These are phyloP conservation scores for Neurospora sp. DNA, from an alignment of 495 filamentous ascomycete species.

Conservation along the genomic window DNA sequence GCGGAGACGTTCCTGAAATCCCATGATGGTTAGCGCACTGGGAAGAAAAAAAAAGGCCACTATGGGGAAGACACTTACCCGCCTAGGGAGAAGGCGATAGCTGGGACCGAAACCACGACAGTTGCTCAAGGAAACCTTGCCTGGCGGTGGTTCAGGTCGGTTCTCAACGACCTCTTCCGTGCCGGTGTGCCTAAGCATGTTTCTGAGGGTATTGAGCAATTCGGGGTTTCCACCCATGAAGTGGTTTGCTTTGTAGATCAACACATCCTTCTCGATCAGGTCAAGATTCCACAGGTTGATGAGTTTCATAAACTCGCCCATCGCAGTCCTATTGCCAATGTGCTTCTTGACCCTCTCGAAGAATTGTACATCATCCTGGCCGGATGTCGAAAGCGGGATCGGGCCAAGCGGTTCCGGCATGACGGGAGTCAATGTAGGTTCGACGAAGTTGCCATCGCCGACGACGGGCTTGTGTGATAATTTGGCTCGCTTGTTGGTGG, in stretches of 20 bases:
- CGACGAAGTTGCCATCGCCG: constrained; percentile 57
- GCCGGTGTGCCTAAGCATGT: constrained; percentile 62
- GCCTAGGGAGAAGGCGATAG: constrained; percentile 82
- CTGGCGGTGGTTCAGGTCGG: constrained; percentile 57
- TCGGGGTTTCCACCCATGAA: constrained; percentile 87
- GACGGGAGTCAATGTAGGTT: constrained; percentile 76
- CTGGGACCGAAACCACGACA: constrained; percentile 90
- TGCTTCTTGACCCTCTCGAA: constrained; percentile 97
- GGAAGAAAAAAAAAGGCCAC: background rate
- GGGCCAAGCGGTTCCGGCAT: constrained; percentile 79
- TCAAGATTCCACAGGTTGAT: constrained; percentile 90
- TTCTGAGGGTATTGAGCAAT: constrained; percentile 73
- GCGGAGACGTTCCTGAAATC: constrained; percentile 59
- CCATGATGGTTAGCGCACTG: background rate
- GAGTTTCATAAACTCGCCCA: constrained; percentile 90
- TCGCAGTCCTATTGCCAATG: constrained; percentile 80
- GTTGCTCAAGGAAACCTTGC: constrained; percentile 77
- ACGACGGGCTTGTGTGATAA: constrained; percentile 47
- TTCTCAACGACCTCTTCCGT: constrained; percentile 72
- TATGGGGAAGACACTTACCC: constrained; percentile 33
- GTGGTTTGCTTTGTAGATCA: constrained; percentile 68
- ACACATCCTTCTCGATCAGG: constrained; percentile 68
- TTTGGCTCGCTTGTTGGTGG: constrained; percentile 51
- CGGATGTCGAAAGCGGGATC: constrained; percentile 49
- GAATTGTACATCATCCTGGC: constrained; percentile 73